Base-by-base conservation (phyloP, 140 eudicot genomes). In the Flaveria floridana region DNA sequence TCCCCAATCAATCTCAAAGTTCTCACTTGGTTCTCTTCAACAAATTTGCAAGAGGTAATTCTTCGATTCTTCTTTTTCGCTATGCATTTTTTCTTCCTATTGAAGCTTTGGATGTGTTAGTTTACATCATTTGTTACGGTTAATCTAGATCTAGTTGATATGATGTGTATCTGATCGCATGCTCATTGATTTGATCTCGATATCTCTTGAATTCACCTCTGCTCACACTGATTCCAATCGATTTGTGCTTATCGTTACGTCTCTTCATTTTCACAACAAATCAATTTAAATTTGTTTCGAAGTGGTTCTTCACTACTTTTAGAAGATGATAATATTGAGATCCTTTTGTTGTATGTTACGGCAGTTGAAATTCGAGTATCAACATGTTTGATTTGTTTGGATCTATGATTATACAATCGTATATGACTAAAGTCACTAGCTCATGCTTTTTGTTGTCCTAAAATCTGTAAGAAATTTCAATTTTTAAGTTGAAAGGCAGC, bases 11-110 rank as follows among this genome's bases (percentile, higher is more conserved):
- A 66, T 66, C 71, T 66, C 30, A 39, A 39, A 34, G 41, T 19
- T 10, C 53, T 2, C 30, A 41, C 71, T 66, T 16, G 71, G 8
- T 39, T 39, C 16, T 65, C 53, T 66, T 39, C 13, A 55, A 7
- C 10, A 66, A 46, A 66, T 41, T 21, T 66, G 71, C 53, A n/a
- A 66, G 71, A 66, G 71, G 71, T 66, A 66, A 66, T 66, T 66
- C 71, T 66, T 39, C 71, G 16, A 66, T 66, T 19, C 52, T 66
- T 26, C n/a, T 18, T 39, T 66, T 18, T 21, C 41, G 16, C 7
- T 39, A 34, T 10, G 12, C 28, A 65, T 7, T 0, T 39, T 39
- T 37, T 53, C 53, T 39, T 16, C 12, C 21, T 1, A 55, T 1
- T 16, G 9, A 55, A 55, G 61, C 61, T 25, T 23, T 61, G 1